phyloP scores from a whole-genome alignment of 257 asterid species.

The Phtheirospermum japonicum region DNA sequence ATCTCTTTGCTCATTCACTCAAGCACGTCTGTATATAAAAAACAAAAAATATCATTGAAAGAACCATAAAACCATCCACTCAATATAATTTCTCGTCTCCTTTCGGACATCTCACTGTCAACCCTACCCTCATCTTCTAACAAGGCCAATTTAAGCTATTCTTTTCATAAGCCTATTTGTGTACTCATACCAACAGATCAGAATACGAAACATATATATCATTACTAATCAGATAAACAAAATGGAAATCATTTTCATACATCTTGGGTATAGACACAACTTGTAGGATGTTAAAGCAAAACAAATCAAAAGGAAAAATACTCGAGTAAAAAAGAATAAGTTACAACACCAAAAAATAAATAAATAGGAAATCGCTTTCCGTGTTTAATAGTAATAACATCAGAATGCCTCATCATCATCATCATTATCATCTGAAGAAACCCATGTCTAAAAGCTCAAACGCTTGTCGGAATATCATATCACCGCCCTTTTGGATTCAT shows the following conservation, averaged over 20 bases:
- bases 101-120: too few species aligned
- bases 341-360: neutral
- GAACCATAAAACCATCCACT: too few species aligned
- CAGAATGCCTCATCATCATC: neutral
- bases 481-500: constrained; percentile 76
- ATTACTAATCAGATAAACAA: neutral
- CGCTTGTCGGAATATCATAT: neutral
- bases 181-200: too few species aligned
- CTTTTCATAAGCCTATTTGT: too few species aligned
- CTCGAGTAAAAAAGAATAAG: neutral
- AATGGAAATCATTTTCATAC: neutral
- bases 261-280: neutral
- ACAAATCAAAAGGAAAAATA: constrained; percentile 10
- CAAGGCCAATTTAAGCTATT: too few species aligned
- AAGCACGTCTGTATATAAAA: too few species aligned
- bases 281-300: constrained; percentile 6
- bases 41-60: too few species aligned
- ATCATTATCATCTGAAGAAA: neutral
- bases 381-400: neutral
- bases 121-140: too few species aligned
- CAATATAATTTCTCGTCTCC: too few species aligned
- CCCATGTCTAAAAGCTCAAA: constrained; percentile 8
- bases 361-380: neutral
- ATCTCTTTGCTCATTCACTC: too few species aligned
- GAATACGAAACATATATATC: neutral